Evolutionary conservation across 2,329 filamentous ascomycete species (phyloP), one percentile per base, ranked within the genome.

Genomic region (Claviceps sp.): DNA sequence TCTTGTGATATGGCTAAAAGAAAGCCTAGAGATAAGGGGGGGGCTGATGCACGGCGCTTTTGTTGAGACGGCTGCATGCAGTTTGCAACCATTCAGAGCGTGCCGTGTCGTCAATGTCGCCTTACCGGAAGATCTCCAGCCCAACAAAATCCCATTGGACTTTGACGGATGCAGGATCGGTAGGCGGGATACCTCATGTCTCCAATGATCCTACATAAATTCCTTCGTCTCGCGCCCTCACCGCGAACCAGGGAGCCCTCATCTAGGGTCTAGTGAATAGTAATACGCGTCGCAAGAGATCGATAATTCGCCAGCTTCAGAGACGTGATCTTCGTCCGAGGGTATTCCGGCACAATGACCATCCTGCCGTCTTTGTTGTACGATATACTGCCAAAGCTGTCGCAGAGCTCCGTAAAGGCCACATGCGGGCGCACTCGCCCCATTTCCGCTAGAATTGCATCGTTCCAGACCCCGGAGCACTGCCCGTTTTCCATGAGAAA

Each of bases 391-490:
- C 79, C 79, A 54, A 86, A 82, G 2, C 74, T 79, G 50, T 86
- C 82, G 13, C 76, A 72, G 52, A 86, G 71, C 57, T 85, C 78
- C 44, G 77, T 70, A 59, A 83, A 88, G 1, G 70, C 67, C 3
- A 76, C 75, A 1, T 70, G 64, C 0, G 84, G 83, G 5, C 84
- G 76, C 13, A 78, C 74, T 40, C 72, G 70, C 37, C 73, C 71
- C 50, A 89, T 73, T 53, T 79, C 74, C 24, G 75, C 69, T 9
- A 88, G 68, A 46, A 88, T 87, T 7, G 70, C 64, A 8, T 84
- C 78, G 61, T 81, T 88, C 85, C 85, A 89, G 2, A 89, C 75
- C 5, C 85, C 85, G 1, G 78, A 81, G 59, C 81, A 85, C 59
- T 72, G 67, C 40, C 77, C 76, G 47, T 80, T 71, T 37, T 74